phyloP scores from a whole-genome alignment of 192 early-diverging fungal species.

The Jimgerdemannia flammicorona region DNA sequence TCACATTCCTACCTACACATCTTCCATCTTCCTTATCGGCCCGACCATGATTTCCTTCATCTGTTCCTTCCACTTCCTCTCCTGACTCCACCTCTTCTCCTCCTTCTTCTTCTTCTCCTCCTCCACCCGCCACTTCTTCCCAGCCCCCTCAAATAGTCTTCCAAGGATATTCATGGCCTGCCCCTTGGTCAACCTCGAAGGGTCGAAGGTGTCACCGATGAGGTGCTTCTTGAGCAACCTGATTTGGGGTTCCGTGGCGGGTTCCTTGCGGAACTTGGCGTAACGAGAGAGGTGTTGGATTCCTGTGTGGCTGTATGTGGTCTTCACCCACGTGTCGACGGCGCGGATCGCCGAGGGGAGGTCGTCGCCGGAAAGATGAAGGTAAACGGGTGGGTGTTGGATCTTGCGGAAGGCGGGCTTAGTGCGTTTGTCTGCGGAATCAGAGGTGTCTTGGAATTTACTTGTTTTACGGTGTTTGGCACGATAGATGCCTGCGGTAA shows the following conservation, averaged over 20 bases:
- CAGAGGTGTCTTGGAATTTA: background rate
- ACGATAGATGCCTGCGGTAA: constrained; percentile 16
- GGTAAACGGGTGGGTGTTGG: constrained; percentile 1
- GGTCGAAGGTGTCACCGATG: constrained; percentile 32
- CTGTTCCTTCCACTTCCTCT: background rate
- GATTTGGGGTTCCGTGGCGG: constrained; percentile 51
- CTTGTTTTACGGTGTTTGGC: constrained; percentile 7
- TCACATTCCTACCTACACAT: background rate
- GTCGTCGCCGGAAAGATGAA: constrained; percentile 42
- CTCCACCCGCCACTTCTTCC: constrained; percentile 41
- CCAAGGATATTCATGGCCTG: constrained; percentile 69
- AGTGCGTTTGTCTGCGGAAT: background rate
- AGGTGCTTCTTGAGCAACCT: constrained; percentile 31
- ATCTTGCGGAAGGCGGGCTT: constrained; percentile 4
- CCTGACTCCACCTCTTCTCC: constrained; percentile 6
- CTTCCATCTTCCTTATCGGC: background rate
- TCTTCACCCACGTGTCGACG: constrained; percentile 56
- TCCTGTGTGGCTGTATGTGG: constrained; percentile 11
- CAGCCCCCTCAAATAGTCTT: constrained; percentile 47
- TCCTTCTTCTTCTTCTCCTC: constrained; percentile 13
- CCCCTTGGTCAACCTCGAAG: constrained; percentile 48
- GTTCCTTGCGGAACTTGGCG: constrained; percentile 51
- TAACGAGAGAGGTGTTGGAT: constrained; percentile 28
- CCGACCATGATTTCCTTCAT: background rate
- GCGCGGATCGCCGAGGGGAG: constrained; percentile 55